Percentiles rank a stretch among this genome's conserved stretches.
These are phyloP conservation scores for Corymbia maculata DNA, from an alignment of 345 rosid genomes.

Conservation along the genomic window DNA sequence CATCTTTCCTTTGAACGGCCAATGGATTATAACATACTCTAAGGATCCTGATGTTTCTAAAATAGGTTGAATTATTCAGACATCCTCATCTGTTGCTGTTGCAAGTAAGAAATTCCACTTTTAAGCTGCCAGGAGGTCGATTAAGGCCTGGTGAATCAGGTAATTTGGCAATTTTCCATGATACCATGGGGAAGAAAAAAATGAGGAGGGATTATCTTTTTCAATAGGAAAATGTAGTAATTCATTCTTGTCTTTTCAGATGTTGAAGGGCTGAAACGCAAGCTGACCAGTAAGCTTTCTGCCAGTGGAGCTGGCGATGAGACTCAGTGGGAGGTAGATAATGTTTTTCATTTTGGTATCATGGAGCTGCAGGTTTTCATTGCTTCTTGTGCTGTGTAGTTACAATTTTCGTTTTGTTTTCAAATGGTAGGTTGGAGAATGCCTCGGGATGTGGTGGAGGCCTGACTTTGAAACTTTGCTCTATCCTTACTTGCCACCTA, in stretches of 20 bases:
- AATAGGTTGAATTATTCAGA: constrained; percentile 82
- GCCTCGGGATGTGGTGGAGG: constrained; percentile 92
- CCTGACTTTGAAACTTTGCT: constrained; percentile 58
- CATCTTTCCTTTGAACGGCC: neutral
- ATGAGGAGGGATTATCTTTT: neutral
- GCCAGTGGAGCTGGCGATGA: constrained; percentile 15
- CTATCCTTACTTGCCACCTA: constrained; percentile 62
- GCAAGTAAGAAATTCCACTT: constrained; percentile 56
- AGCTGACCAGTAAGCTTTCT: constrained; percentile 63
- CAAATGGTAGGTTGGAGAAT: constrained; percentile 52
- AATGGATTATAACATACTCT: neutral
- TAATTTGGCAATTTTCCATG: constrained; percentile 2
- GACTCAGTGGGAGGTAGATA: constrained; percentile 55
- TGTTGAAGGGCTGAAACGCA: constrained; percentile 62
- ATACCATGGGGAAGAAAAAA: neutral
- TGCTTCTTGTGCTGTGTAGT: neutral
- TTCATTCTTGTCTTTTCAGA: constrained; percentile 18
- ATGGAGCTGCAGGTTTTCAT: neutral
- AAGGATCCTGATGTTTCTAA: neutral
- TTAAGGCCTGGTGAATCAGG: constrained; percentile 79
- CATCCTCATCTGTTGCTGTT: constrained; percentile 77
- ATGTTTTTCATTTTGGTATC: neutral
- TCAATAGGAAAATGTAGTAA: neutral
- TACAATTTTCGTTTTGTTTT: neutral
- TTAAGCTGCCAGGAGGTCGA: constrained; percentile 85